Base-by-base conservation (phyloP, 129 eudicot species). In the Deinandra increscens region DNA sequence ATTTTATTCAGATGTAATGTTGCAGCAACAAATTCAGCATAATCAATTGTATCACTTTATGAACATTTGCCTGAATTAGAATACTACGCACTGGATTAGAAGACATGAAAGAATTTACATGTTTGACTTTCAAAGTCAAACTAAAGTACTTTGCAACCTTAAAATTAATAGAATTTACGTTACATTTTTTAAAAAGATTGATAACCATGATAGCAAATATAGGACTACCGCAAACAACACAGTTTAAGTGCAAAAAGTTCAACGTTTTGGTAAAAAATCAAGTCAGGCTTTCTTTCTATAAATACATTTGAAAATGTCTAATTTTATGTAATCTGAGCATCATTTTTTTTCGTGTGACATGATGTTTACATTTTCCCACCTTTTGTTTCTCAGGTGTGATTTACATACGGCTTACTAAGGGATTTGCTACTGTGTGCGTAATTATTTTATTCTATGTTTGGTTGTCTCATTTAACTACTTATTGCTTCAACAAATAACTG, bases 31-130 rank as follows among this genome's bases (percentile, higher is more conserved):
- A 88, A 88, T 67, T 88, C 95, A 7, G 86, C 88, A 45, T 84
- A 88, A 78, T 88, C 95, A 34, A 88, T 88, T 42, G 91, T 82
- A 61, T 91, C 95, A 80, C 88, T 84, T 88, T 88, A 76, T 88
- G 88, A 26, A 88, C 84, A 63, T 88, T 91, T 15, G 95, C 95
- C 95, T 88, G 75, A 34, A 80, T 65, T 55, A 44, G 48, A 9
- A 54, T 14, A 29, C 59, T 14, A 73, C 49, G 41, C 44, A 31
- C 13, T 69, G 53, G 9, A 69, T 81, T 60, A 75, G 54, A 45
- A 43, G 17, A 14, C 14, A 22, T 54, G 9, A 46, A 61, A 13
- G 31, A 20, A 5, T 34, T 34, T 33, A 46, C 38, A 12, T 69
- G 42, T 54, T 54, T 23, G 60, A 41, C 60, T 55, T 38, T 70